These are phyloP conservation scores for Cercophora samala DNA, from an alignment of 495 filamentous ascomycete genomes.

Conservation along the genomic window DNA sequence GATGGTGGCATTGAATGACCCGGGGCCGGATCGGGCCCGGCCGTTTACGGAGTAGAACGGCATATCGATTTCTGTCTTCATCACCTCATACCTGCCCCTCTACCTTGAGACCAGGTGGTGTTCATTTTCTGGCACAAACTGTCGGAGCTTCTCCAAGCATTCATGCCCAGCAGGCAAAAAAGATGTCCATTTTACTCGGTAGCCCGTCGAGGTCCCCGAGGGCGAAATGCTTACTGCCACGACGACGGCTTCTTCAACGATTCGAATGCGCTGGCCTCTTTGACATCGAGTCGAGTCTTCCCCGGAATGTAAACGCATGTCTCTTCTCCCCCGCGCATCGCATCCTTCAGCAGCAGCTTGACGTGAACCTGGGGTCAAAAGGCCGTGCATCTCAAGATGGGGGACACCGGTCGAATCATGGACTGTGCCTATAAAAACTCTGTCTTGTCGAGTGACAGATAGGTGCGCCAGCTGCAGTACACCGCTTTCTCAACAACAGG, in stretches of 20 bases:
- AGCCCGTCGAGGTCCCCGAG: neutral
- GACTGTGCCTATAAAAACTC: conserved; percentile 10
- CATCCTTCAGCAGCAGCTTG: neutral
- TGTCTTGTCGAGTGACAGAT: conserved; percentile 16
- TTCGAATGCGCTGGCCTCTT: neutral
- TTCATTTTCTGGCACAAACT: neutral
- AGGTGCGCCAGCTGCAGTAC: conserved; percentile 9
- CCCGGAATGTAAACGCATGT: neutral
- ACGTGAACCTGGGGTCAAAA: neutral
- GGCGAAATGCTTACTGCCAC: neutral
- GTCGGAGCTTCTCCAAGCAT: neutral
- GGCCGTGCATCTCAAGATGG: neutral
- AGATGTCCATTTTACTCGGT: neutral
- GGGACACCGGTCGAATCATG: conserved; percentile 13
- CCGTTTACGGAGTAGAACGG: conserved; percentile 3
- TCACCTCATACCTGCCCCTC: neutral
- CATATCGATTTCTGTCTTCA: neutral
- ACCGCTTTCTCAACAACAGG: conserved; percentile 15
- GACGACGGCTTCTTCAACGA: neutral
- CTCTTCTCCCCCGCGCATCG: neutral
- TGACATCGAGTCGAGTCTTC: neutral
- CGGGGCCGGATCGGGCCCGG: conserved; percentile 8
- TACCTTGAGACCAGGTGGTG: neutral
- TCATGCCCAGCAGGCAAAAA: neutral
- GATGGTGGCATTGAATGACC: neutral